phyloP scores from a whole-genome alignment of 352 stramenopile genomes.

The Globisporangium cystogenes region DNA sequence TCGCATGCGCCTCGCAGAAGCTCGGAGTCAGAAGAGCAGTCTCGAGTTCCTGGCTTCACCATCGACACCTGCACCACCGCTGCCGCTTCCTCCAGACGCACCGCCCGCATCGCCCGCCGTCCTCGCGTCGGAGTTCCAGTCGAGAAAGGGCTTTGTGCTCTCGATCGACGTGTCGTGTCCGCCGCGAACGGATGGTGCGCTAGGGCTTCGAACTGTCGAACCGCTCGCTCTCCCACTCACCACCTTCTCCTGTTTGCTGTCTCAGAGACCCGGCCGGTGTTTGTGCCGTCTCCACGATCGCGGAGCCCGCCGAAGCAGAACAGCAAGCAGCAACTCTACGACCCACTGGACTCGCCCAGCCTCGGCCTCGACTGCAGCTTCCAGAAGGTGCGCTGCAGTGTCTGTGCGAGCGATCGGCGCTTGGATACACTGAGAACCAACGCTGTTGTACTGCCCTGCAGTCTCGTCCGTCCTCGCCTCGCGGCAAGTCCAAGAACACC shows the following conservation, averaged over 20 bases:
- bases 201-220: not conserved
- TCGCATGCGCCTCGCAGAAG: slow-evolving; percentile 37
- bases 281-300: slow-evolving; percentile 45
- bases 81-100: slow-evolving; percentile 3
- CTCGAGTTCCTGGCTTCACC: not conserved
- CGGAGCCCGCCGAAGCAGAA: slow-evolving; percentile 25
- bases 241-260: not conserved
- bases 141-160: slow-evolving; percentile 40
- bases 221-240: not conserved
- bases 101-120: slow-evolving; percentile 9
- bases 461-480: slow-evolving; percentile 62
- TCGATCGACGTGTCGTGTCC: slow-evolving; percentile 44
- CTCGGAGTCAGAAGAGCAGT: slow-evolving; percentile 18
- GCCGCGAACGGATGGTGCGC: slow-evolving; percentile 35
- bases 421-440: too few relatives aligned
- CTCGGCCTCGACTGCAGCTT: slow-evolving; percentile 28
- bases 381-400: slow-evolving; percentile 37
- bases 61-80: not conserved
- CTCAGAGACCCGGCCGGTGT: slow-evolving; percentile 39
- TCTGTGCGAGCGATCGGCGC: not conserved
- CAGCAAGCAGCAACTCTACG: slow-evolving; percentile 10
- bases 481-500: slow-evolving; percentile 67
- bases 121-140: slow-evolving; percentile 43
- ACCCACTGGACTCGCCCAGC: slow-evolving; percentile 9
- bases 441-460: too few relatives aligned